Conservation (phyloP, 257 asterid species). For the Solanum stenotomum region DNA sequence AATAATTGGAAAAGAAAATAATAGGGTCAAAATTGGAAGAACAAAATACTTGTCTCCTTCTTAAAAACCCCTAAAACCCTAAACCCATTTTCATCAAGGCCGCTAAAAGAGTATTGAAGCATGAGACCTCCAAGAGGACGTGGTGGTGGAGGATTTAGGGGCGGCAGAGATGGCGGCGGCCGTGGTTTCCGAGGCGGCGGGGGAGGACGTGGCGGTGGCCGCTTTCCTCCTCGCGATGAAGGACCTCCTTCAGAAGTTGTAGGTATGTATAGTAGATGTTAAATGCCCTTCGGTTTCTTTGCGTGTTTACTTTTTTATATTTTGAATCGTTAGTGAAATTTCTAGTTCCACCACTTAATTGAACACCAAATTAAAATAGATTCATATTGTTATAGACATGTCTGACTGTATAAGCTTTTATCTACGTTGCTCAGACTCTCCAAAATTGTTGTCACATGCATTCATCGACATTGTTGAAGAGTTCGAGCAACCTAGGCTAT, state of each 20-base stretch:
- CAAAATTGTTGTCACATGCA: neutral
- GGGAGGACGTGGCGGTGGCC: constrained; percentile 35
- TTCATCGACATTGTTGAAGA: accelerated
- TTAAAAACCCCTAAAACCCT: constrained; percentile 16
- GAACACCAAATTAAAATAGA: neutral
- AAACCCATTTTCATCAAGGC: neutral
- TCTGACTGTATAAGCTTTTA: neutral
- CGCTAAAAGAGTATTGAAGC: neutral
- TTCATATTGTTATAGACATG: neutral
- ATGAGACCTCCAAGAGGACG: constrained; percentile 99
- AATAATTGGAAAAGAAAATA: neutral
- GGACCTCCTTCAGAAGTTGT: constrained; percentile 66
- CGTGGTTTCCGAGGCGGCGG: constrained; percentile 31
- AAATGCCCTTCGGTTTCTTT: neutral
- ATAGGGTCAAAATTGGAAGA: neutral
- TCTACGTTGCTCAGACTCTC: neutral
- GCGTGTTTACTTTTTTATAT: neutral
- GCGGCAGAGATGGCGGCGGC: constrained; percentile 63
- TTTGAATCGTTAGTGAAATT: neutral
- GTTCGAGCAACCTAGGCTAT: neutral
- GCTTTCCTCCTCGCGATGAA: constrained; percentile 51
- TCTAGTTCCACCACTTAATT: neutral
- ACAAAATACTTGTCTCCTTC: neutral
- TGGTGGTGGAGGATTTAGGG: constrained; percentile 69
- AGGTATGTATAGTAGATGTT: constrained; percentile 25